Percentiles rank a stretch among this genome's conserved stretches.
These are phyloP conservation scores for Linnemannia exigua DNA, from an alignment of 192 early-diverging fungal species.

Conservation along the genomic window DNA sequence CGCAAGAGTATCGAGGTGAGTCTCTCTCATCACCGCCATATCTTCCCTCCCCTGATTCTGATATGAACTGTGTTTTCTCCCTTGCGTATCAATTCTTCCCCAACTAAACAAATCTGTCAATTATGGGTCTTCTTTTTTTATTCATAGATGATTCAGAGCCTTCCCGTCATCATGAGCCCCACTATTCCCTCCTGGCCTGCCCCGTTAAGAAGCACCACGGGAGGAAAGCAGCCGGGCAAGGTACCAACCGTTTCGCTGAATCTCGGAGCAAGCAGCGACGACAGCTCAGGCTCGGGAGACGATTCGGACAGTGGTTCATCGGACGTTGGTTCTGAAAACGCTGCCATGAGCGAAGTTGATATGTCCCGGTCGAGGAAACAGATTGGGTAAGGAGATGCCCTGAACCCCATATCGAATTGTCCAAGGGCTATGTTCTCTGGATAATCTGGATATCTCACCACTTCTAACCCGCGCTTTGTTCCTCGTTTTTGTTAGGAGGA, in stretches of 20 bases:
- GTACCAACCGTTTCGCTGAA: conserved; percentile 27
- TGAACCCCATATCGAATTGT: neutral
- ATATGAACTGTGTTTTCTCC: neutral
- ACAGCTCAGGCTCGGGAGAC: conserved; percentile 38
- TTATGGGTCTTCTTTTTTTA: neutral
- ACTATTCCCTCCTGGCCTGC: conserved; percentile 32
- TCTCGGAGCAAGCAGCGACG: conserved; percentile 27
- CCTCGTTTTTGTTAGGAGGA: conserved; percentile 15
- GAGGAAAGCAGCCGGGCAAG: conserved; percentile 55
- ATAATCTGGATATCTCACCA: neutral
- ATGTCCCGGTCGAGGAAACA: conserved; percentile 23
- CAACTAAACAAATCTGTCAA: neutral
- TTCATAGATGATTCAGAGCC: conserved; percentile 20
- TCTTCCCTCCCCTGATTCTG: neutral
- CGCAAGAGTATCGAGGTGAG: conserved; percentile 39
- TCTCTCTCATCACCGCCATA: neutral
- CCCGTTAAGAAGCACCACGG: conserved; percentile 26
- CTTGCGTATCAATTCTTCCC: neutral
- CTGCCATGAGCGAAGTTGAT: conserved; percentile 24
- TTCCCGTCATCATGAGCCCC: conserved; percentile 37
- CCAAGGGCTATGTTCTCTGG: neutral
- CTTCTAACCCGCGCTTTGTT: neutral
- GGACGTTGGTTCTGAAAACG: conserved; percentile 21
- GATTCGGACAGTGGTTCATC: conserved; percentile 43
- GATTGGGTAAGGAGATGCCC: conserved; percentile 26